Conservation (phyloP, 176 grass and related monocot species). For the Alopecurus myosuroides region DNA sequence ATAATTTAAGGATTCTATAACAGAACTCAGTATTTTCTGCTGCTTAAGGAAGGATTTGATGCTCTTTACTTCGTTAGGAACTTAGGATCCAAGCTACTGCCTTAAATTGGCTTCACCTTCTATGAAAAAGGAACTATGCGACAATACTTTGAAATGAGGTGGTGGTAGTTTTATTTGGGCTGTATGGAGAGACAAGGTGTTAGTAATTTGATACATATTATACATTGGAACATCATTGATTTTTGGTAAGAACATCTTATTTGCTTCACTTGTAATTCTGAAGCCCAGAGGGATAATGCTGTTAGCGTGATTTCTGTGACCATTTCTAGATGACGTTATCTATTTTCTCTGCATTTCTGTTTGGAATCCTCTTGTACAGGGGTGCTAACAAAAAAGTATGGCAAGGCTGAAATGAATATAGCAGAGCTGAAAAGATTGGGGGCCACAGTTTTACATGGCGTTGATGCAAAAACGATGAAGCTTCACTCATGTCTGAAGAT, state of each 20-base stretch:
- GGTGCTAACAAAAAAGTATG: conserved; percentile 30
- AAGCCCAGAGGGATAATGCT: not conserved
- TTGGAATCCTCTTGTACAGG: not conserved
- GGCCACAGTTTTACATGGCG: conserved; percentile 25
- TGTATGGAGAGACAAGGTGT: not conserved
- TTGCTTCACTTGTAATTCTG: not conserved
- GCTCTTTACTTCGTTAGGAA: not conserved
- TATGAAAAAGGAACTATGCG: not conserved
- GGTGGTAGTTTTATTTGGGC: not conserved
- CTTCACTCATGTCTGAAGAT: conserved; percentile 35
- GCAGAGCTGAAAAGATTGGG: conserved; percentile 27
- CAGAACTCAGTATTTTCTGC: not conserved
- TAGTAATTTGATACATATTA: not conserved
- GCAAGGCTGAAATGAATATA: conserved; percentile 38
- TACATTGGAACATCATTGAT: not conserved
- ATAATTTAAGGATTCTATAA: not conserved
- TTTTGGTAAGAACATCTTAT: too few species aligned
- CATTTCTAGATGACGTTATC: not conserved
- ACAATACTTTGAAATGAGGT: not conserved
- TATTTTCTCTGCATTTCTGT: conserved; percentile 8
- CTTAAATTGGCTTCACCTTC: too few species aligned
- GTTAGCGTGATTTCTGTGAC: not conserved
- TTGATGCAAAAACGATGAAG: conserved; percentile 44
- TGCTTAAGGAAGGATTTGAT: not conserved
- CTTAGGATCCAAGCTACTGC: not conserved